Conservation (phyloP, 78 protist species). For the Planoprotostelium fungivorum region DNA sequence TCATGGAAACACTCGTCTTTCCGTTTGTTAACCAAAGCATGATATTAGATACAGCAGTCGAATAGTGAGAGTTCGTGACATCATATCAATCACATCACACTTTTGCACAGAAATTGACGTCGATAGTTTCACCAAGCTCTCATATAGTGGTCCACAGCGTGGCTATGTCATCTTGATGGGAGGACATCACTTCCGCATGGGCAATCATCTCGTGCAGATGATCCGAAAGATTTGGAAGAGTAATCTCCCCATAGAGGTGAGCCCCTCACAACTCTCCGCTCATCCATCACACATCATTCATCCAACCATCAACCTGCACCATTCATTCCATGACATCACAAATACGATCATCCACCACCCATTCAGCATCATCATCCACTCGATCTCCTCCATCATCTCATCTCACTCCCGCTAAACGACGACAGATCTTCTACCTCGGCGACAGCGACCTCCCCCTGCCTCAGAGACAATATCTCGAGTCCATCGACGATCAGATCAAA, state of each 20-base stretch:
- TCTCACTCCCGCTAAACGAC: background rate
- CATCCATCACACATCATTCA: too few relatives aligned
- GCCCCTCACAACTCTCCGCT: background rate
- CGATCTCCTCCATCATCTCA: too few relatives aligned
- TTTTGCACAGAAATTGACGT: too few relatives aligned
- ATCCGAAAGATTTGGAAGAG: background rate
- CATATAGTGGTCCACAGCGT: background rate
- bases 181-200: background rate
- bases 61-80: too few relatives aligned
- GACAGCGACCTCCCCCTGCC: background rate
- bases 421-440: background rate
- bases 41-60: too few relatives aligned
- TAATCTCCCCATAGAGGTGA: background rate
- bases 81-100: too few relatives aligned
- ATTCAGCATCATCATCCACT: too few relatives aligned
- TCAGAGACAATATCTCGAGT: background rate
- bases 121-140: background rate
- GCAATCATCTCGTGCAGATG: background rate
- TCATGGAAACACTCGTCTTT: too few relatives aligned
- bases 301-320: too few relatives aligned
- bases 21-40: too few relatives aligned
- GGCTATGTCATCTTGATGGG: background rate
- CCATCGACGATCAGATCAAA: background rate
- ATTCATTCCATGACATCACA: too few relatives aligned
- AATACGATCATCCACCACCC: too few relatives aligned